These are phyloP conservation scores for Epichloe baconii DNA, from an alignment of 2,329 filamentous ascomycete genomes.

Conservation along the genomic window DNA sequence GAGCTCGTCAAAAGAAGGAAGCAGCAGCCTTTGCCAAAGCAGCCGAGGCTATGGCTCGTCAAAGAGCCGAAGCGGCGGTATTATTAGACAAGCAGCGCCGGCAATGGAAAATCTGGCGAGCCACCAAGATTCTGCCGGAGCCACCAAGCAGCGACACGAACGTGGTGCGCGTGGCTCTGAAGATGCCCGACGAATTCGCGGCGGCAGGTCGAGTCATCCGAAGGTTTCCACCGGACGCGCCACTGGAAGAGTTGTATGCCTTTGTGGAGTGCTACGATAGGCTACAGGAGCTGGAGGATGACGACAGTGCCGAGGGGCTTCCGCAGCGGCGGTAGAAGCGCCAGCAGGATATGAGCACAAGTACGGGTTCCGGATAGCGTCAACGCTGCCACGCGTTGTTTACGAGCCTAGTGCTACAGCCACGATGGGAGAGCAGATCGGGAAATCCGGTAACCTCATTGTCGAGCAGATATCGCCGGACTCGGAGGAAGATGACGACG, in stretches of 20 bases:
- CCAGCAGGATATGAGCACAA: conserved; percentile 52
- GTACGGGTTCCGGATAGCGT: conserved; percentile 77
- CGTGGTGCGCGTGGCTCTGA: conserved; percentile 56
- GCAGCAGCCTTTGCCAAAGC: conserved; percentile 59
- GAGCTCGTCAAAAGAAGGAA: conserved; percentile 62
- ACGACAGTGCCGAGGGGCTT: not conserved
- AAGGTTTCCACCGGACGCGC: conserved; percentile 54
- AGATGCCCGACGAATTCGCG: conserved; percentile 40
- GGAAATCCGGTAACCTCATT: conserved; percentile 74
- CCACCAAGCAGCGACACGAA: conserved; percentile 50
- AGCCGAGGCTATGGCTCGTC: conserved; percentile 48
- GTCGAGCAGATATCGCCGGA: conserved; percentile 50
- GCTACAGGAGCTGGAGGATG: conserved; percentile 42
- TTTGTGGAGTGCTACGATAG: conserved; percentile 86
- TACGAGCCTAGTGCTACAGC: conserved; percentile 56
- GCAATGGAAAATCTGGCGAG: conserved; percentile 75
- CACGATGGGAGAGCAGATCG: conserved; percentile 60
- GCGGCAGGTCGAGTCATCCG: conserved; percentile 65
- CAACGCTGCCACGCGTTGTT: conserved; percentile 71
- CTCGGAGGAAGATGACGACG: conserved; percentile 21
- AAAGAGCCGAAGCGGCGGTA: conserved; percentile 48
- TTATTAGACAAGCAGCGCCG: conserved; percentile 30
- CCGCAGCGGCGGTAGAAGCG: not conserved
- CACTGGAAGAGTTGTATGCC: conserved; percentile 82
- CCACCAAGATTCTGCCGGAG: conserved; percentile 51